A percentile compares a stretch with the other conserved stretches of the same genome.
phyloP scores from a whole-genome alignment of 148 eudicot species.

The Chenopodium album region DNA sequence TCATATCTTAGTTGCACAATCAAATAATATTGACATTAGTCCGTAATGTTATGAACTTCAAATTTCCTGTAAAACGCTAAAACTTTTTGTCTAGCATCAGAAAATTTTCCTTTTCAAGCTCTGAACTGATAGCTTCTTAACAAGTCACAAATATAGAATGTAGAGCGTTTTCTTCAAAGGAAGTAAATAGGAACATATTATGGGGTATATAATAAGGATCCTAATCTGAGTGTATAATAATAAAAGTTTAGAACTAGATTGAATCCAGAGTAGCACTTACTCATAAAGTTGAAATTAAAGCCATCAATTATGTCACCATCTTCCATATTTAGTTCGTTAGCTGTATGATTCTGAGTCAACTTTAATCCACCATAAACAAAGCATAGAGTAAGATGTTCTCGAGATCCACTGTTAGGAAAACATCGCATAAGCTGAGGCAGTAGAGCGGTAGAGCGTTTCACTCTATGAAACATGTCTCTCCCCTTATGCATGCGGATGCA shows the following conservation, averaged over 20 bases:
- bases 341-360: not conserved
- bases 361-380: not conserved
- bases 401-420: not conserved
- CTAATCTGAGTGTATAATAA: not conserved
- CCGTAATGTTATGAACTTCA: not conserved
- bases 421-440: not conserved
- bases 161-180: not conserved
- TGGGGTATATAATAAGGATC: not conserved
- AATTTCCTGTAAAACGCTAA: not conserved
- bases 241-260: not conserved
- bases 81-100: not conserved
- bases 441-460: not conserved
- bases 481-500: conserved; percentile 4
- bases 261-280: not conserved
- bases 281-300: not conserved
- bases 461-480: not conserved
- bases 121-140: not conserved
- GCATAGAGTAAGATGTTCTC: not conserved
- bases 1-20: not conserved
- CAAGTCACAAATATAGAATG: not conserved
- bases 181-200: not conserved
- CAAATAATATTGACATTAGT: not conserved
- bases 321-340: not conserved
- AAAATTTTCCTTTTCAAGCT: not conserved
- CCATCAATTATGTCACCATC: conserved; percentile 6